These are phyloP conservation scores for Camellia sinensis DNA, from an alignment of 148 eudicot genomes.

Conservation along the genomic window DNA sequence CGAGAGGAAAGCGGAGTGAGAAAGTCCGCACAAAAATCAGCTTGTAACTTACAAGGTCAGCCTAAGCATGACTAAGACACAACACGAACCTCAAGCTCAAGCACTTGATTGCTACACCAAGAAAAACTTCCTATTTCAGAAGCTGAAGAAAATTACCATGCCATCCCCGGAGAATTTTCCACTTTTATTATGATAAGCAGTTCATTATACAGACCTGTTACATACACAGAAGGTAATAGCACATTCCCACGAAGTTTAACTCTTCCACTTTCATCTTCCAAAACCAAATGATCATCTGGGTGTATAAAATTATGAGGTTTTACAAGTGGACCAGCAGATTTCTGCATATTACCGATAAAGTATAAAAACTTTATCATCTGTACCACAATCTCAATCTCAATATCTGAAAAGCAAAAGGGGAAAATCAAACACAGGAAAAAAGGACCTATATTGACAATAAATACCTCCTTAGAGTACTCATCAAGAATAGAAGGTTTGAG, in stretches of 20 bases:
- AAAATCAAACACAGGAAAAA: neutral
- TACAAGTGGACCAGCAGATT: slow-evolving; percentile 67
- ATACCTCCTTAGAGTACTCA: slow-evolving; percentile 93
- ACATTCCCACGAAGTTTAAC: slow-evolving; percentile 67
- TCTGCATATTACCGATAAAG: slow-evolving; percentile 36
- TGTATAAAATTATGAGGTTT: slow-evolving; percentile 82
- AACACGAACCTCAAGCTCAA: neutral
- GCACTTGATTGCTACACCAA: neutral
- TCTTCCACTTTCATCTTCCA: slow-evolving; percentile 98
- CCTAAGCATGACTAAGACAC: neutral
- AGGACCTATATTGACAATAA: neutral
- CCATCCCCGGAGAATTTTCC: slow-evolving; percentile 8
- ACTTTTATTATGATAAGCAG: slow-evolving; percentile 4
- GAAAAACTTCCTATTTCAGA: neutral
- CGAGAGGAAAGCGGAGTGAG: neutral
- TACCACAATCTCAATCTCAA: neutral
- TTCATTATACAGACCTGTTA: slow-evolving; percentile 64
- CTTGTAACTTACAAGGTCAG: neutral
- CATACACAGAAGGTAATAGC: slow-evolving; percentile 70
- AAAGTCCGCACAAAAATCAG: neutral
- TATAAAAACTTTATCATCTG: neutral
- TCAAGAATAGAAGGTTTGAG: slow-evolving; percentile 89
- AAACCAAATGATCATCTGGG: slow-evolving; percentile 72
- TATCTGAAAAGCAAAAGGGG: neutral
- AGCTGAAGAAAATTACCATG: neutral